phyloP scores from a whole-genome alignment of 1,139 yeast genomes.

The Kluyveromyces sp. region DNA sequence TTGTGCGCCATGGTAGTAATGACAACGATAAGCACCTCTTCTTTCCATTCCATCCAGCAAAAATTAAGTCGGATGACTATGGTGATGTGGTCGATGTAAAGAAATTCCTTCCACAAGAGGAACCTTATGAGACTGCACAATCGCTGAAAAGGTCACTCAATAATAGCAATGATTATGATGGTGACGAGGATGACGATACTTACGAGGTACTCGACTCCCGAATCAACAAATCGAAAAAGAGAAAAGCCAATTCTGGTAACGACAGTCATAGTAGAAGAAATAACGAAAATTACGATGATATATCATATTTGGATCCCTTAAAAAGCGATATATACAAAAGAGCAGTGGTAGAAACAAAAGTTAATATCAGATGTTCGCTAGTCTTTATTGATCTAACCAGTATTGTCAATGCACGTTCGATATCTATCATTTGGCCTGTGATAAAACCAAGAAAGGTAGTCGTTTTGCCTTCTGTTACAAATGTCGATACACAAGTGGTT shows the following conservation, averaged over 20 bases:
- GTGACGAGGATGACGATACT: slow-evolving; percentile 6
- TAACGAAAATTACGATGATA: slow-evolving; percentile 32
- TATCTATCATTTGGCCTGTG: slow-evolving; percentile 69
- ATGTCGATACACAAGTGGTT: slow-evolving; percentile 13
- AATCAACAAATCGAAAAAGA: slow-evolving; percentile 20
- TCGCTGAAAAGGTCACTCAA: slow-evolving; percentile 25
- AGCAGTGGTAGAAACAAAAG: slow-evolving; percentile 31
- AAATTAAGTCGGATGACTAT: slow-evolving; percentile 70
- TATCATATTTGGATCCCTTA: slow-evolving; percentile 50
- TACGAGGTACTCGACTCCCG: slow-evolving; percentile 10
- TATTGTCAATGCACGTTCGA: slow-evolving; percentile 74
- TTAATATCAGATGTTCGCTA: slow-evolving; percentile 59
- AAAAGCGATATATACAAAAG: slow-evolving; percentile 46
- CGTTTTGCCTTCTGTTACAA: slow-evolving; percentile 36
- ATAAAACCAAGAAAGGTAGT: slow-evolving; percentile 73
- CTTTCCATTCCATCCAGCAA: slow-evolving; percentile 63
- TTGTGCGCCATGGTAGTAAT: slow-evolving; percentile 49
- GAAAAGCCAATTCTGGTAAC: slow-evolving; percentile 7
- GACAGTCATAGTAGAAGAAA: slow-evolving; percentile 8
- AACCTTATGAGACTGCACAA: slow-evolving; percentile 32
- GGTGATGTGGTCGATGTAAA: slow-evolving; percentile 70
- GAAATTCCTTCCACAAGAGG: slow-evolving; percentile 39
- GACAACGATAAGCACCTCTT: slow-evolving; percentile 57
- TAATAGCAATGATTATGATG: slow-evolving; percentile 5
- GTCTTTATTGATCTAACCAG: slow-evolving; percentile 81